Evolutionary conservation across 2,329 filamentous ascomycete genomes (phyloP).

Genomic region (Aquanectria penicillioides): DNA sequence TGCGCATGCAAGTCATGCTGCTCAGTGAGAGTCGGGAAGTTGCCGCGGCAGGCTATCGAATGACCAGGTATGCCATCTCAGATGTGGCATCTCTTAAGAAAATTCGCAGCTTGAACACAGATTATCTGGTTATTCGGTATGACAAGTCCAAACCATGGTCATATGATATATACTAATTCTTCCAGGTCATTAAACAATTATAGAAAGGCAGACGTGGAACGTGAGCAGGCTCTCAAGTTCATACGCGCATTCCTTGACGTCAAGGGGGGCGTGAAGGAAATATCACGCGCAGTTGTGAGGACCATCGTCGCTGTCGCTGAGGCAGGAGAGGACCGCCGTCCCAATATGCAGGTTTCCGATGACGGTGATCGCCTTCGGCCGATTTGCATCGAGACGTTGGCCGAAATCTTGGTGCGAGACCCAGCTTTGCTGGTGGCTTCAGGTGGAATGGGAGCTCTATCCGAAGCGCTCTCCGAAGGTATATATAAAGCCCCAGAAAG

Average conservation of each 20-base stretch:
- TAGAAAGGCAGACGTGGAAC: conserved; percentile 94
- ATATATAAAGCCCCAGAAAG: conserved; percentile 93
- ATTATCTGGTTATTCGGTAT: conserved; percentile 83
- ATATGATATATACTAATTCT: conserved; percentile 20
- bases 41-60: conserved; percentile 91
- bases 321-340: conserved; percentile 85
- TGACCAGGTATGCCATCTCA: conserved; percentile 93
- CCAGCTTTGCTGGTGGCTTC: conserved; percentile 83
- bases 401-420: conserved; percentile 89
- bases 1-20: conserved; percentile 94
- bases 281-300: conserved; percentile 86
- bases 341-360: conserved; percentile 73
- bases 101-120: conserved; percentile 88
- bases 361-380: conserved; percentile 85
- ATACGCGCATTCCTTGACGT: conserved; percentile 94
- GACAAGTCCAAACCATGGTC: not conserved
- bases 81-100: conserved; percentile 89
- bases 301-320: conserved; percentile 93
- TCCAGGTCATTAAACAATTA: conserved; percentile 87
- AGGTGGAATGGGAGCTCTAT: conserved; percentile 85
- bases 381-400: conserved; percentile 92
- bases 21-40: conserved; percentile 96
- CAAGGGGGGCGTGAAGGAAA: conserved; percentile 88
- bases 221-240: conserved; percentile 97
- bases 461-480: conserved; percentile 91